These are phyloP conservation scores for Antrodiella citrinella DNA, from an alignment of 768 basidiomycete species.

Conservation along the genomic window DNA sequence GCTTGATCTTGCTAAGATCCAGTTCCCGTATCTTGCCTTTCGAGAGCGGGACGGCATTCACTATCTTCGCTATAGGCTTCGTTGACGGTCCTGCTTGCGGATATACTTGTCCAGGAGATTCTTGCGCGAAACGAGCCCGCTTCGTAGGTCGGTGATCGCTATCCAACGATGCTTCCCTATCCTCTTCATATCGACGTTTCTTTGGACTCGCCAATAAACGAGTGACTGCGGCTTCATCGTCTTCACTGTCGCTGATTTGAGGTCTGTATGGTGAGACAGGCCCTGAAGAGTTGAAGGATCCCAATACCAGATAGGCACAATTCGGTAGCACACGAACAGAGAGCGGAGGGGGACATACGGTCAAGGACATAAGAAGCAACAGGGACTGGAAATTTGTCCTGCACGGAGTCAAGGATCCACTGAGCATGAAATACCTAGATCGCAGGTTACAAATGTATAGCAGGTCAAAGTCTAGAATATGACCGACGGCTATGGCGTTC, in stretches of 20 bases:
- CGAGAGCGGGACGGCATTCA: neutral
- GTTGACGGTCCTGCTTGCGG: too few species aligned
- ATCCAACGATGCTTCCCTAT: neutral
- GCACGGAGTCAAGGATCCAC: constrained; percentile 5
- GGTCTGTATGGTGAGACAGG: too few species aligned
- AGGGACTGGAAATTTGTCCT: neutral
- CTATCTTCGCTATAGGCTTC: too few species aligned
- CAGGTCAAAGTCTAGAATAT: neutral
- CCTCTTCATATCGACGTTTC: neutral
- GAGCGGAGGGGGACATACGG: too few species aligned
- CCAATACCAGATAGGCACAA: too few species aligned
- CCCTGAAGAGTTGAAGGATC: too few species aligned
- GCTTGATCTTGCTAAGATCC: neutral
- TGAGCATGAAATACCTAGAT: constrained; percentile 7
- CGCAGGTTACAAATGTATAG: too few species aligned
- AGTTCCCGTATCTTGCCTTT: neutral
- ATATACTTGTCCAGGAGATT: neutral
- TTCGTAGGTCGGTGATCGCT: neutral
- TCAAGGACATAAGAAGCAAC: neutral
- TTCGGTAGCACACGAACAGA: too few species aligned
- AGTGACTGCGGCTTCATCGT: too few species aligned
- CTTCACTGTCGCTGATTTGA: too few species aligned
- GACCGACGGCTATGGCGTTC: constrained; percentile 5
- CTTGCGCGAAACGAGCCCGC: neutral
- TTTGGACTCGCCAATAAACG: too few species aligned